phyloP scores from a whole-genome alignment of 495 filamentous ascomycete species.

The Peziza echinospora region DNA sequence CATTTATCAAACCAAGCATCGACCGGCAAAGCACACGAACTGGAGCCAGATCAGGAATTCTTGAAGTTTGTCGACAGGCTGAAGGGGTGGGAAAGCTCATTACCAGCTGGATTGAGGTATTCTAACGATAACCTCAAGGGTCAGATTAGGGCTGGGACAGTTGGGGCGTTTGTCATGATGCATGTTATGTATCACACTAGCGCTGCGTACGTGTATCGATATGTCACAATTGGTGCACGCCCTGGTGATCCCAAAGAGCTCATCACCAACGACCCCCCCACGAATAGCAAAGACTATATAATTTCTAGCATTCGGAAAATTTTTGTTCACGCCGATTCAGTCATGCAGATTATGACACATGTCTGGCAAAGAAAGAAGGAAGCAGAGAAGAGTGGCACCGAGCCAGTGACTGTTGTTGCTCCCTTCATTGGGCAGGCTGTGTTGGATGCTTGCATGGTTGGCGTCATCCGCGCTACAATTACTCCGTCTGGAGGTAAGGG shows the following conservation, averaged over 20 bases:
- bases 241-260: slow-evolving; percentile 1
- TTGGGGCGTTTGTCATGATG: slow-evolving; percentile 19
- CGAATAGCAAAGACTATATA: slow-evolving; percentile 4
- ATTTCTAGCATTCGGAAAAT: slow-evolving; percentile 17
- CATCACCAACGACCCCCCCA: background rate
- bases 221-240: slow-evolving; percentile 14
- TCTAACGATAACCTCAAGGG: slow-evolving; percentile 19
- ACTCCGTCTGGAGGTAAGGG: slow-evolving; percentile 2
- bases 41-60: background rate
- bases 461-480: slow-evolving; percentile 15
- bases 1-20: slow-evolving; percentile 10
- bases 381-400: slow-evolving; percentile 3
- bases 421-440: slow-evolving; percentile 19
- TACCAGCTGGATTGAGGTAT: slow-evolving; percentile 16
- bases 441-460: slow-evolving; percentile 18
- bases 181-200: slow-evolving; percentile 21
- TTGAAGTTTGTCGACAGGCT: background rate
- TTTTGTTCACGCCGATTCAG: slow-evolving; percentile 20
- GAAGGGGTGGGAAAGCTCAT: slow-evolving; percentile 10
- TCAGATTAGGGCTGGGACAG: slow-evolving; percentile 18
- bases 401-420: slow-evolving; percentile 16
- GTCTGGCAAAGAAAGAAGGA: slow-evolving; percentile 11
- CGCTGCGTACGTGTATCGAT: slow-evolving; percentile 19
- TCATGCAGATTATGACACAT: slow-evolving; percentile 17
- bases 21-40: slow-evolving; percentile 7